These are phyloP conservation scores for Acanthamoeba castellanii DNA, from an alignment of 208 protist genomes.

Conservation along the genomic window DNA sequence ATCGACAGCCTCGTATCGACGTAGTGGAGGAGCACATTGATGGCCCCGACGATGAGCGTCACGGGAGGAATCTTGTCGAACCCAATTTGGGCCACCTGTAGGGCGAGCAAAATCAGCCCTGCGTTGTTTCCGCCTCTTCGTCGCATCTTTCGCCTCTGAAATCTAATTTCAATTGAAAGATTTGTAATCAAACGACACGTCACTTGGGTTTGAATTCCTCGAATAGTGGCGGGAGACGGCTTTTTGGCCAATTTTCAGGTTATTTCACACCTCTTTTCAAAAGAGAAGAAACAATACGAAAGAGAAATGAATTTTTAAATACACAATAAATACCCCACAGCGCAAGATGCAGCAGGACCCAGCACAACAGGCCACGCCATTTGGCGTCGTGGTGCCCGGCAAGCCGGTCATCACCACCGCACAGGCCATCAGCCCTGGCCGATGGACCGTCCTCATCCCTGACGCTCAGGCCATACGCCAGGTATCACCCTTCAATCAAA, in stretches of 20 bases:
- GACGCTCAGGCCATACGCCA: constrained; percentile 11
- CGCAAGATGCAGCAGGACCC: background rate
- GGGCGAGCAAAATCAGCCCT: constrained; percentile 3
- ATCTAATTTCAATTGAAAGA: background rate
- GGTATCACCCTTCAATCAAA: background rate
- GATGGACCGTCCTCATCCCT: constrained; percentile 2
- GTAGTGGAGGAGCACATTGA: constrained; percentile 68
- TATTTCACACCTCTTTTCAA: too few relatives aligned
- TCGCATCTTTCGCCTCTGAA: background rate
- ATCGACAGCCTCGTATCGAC: background rate
- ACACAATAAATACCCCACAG: too few relatives aligned
- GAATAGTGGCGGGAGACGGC: background rate
- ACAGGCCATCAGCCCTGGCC: background rate
- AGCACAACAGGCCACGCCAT: background rate
- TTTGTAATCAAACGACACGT: too few relatives aligned
- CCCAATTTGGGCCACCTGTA: constrained; percentile 62
- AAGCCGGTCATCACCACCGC: background rate
- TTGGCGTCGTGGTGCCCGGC: constrained; percentile 60
- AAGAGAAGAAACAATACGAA: too few relatives aligned
- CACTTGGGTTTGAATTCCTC: background rate
- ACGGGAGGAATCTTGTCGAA: constrained; percentile 71
- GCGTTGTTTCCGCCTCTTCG: constrained; percentile 8
- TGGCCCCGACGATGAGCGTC: constrained; percentile 3
- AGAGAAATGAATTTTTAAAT: too few relatives aligned
- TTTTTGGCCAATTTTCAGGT: too few relatives aligned